Conservation (phyloP, 2,329 filamentous ascomycete species). For the Paramyrothecium sp. region DNA sequence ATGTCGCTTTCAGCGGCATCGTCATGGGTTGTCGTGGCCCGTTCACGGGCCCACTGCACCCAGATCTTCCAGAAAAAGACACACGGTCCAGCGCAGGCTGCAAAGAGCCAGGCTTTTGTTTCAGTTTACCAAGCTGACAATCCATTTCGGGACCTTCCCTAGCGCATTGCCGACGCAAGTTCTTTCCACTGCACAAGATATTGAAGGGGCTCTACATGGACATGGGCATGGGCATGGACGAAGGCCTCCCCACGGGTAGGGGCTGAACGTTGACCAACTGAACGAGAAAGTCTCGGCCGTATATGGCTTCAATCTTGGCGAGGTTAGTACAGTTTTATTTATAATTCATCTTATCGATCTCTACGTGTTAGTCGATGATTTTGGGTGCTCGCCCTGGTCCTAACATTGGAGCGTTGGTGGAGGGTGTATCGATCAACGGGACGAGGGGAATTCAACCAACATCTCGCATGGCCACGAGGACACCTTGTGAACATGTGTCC, state of each 20-base stretch:
- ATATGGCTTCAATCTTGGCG: neutral
- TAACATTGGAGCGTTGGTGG: too few species aligned
- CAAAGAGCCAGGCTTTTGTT: neutral
- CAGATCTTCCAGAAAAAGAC: neutral
- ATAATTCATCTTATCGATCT: neutral
- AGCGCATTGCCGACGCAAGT: neutral
- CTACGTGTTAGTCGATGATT: neutral
- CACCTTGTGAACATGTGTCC: too few species aligned
- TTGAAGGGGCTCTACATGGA: too few species aligned
- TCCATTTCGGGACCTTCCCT: neutral
- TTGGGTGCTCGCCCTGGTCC: too few species aligned
- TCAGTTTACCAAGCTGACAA: neutral
- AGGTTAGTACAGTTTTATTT: neutral
- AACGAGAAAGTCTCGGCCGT: neutral
- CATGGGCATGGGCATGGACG: too few species aligned
- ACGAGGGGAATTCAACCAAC: too few species aligned
- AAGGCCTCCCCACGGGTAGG: too few species aligned
- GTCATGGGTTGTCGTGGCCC: neutral
- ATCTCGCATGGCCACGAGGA: too few species aligned
- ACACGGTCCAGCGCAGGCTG: neutral
- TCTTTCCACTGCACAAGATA: too few species aligned
- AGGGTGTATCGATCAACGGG: too few species aligned
- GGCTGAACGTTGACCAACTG: too few species aligned
- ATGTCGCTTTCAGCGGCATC: neutral
- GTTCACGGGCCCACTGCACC: neutral